Evolutionary conservation across 2,329 filamentous ascomycete genomes (phyloP).

Genomic region (Ophiostoma tasmaniense): DNA sequence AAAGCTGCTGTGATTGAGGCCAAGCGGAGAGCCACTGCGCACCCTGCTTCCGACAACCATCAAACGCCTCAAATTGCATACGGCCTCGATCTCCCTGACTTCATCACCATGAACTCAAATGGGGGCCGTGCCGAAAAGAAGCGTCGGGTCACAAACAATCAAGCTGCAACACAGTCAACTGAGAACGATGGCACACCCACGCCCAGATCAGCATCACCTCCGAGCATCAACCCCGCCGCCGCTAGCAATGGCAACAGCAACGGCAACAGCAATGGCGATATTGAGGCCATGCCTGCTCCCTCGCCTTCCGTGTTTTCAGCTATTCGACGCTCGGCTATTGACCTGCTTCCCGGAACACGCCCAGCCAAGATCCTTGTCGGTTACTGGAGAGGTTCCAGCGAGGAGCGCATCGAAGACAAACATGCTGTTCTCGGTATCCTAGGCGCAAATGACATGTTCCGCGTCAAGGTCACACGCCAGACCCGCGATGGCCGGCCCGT

Average conservation of each 20-base stretch:
- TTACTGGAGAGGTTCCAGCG: conserved; percentile 49
- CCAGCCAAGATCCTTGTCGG: conserved; percentile 52
- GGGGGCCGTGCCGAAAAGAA: conserved; percentile 33
- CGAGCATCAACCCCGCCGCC: not conserved
- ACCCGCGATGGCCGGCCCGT: conserved; percentile 52
- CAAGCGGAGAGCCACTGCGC: conserved; percentile 33
- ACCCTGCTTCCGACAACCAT: conserved; percentile 37
- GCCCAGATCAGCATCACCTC: not conserved
- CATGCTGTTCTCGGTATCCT: conserved; percentile 57
- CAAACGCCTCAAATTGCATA: conserved; percentile 42
- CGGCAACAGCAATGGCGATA: not conserved
- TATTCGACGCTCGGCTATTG: conserved; percentile 24
- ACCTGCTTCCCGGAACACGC: conserved; percentile 43
- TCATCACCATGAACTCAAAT: conserved; percentile 25
- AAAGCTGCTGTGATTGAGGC: conserved; percentile 40
- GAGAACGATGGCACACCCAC: conserved; percentile 4
- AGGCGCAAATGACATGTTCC: conserved; percentile 55
- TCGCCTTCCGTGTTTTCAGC: conserved; percentile 19
- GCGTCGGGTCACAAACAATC: conserved; percentile 32
- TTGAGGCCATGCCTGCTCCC: not conserved
- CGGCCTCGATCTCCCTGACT: conserved; percentile 40
- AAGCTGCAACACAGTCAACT: not conserved
- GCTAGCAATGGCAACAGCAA: not conserved
- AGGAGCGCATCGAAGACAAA: conserved; percentile 39
- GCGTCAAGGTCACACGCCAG: conserved; percentile 52